Percentiles rank a stretch among this genome's conserved stretches.
These are phyloP conservation scores for Leucocoprinus leucothites DNA, from an alignment of 768 basidiomycete genomes.

Conservation along the genomic window DNA sequence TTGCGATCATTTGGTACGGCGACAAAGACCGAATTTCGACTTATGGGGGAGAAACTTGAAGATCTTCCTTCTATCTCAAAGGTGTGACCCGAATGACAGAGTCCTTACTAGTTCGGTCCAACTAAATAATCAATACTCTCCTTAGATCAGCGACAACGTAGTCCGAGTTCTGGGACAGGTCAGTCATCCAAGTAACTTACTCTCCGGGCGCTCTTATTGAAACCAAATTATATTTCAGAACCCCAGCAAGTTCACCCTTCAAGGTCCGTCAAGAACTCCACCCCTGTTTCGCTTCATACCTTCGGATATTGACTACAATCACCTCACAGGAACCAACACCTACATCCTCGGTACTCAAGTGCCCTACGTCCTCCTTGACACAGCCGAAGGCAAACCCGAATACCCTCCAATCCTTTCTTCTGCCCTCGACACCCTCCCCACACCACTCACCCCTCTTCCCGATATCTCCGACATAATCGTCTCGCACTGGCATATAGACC, in stretches of 20 bases:
- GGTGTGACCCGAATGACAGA: conserved; percentile 30
- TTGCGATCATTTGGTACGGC: background rate
- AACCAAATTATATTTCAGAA: conserved; percentile 45
- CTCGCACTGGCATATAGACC: conserved; percentile 90
- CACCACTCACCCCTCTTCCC: conserved; percentile 37
- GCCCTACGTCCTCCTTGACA: conserved; percentile 81
- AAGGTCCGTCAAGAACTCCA: conserved; percentile 45
- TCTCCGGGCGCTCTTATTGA: background rate
- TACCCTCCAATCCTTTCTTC: conserved; percentile 68
- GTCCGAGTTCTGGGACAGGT: conserved; percentile 78
- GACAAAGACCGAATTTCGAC: background rate
- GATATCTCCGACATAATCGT: conserved; percentile 87
- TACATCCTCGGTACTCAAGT: conserved; percentile 72
- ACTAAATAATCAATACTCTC: background rate
- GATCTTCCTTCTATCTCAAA: conserved; percentile 49
- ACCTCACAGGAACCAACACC: conserved; percentile 74
- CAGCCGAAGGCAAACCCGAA: conserved; percentile 67
- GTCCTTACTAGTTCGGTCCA: background rate
- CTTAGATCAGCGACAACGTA: conserved; percentile 66
- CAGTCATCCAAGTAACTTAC: conserved; percentile 14
- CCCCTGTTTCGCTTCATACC: background rate
- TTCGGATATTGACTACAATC: background rate
- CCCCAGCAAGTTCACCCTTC: conserved; percentile 84
- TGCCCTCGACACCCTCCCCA: conserved; percentile 44
- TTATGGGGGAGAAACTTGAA: conserved; percentile 46